Evolutionary conservation across 2,329 filamentous ascomycete species (phyloP).

Genomic region (Balansia obtecta): DNA sequence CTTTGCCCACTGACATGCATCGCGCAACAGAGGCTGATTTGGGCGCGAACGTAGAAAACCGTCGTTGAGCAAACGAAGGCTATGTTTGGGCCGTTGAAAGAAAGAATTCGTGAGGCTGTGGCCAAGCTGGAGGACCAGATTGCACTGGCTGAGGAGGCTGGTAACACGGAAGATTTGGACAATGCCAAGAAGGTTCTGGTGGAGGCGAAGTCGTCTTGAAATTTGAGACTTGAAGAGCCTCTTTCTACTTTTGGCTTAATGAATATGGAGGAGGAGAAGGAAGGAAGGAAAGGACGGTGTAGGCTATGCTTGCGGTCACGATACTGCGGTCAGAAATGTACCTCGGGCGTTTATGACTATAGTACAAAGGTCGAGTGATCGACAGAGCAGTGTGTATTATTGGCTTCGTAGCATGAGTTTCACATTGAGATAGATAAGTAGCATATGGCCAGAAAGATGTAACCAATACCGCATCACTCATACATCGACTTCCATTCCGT

Average conservation of each 20-base stretch:
- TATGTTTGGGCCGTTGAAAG: slow-evolving; percentile 60
- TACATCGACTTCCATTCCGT: slow-evolving; percentile 49
- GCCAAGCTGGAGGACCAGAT: slow-evolving; percentile 65
- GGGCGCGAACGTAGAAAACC: slow-evolving; percentile 43
- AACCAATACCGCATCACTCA: neutral
- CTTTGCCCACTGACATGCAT: neutral
- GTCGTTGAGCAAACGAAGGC: slow-evolving; percentile 81
- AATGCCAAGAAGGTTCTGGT: slow-evolving; percentile 42
- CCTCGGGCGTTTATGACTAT: neutral
- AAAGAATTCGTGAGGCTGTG: slow-evolving; percentile 60
- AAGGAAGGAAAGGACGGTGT: neutral
- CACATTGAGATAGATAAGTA: neutral
- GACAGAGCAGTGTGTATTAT: neutral
- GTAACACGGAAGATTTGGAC: slow-evolving; percentile 35
- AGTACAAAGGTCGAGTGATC: neutral
- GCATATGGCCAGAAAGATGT: neutral
- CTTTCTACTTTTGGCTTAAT: too few species aligned
- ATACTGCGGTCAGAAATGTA: neutral
- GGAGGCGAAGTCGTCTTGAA: slow-evolving; percentile 29
- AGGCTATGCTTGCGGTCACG: neutral
- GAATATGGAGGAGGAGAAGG: neutral
- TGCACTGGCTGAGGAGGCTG: slow-evolving; percentile 36
- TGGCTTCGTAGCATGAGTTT: neutral
- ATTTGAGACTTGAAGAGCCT: too few species aligned
- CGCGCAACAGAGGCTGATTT: neutral